Percentiles rank a stretch among this genome's conserved stretches.
phyloP scores from a whole-genome alignment of 2,329 filamentous ascomycete species.

The Celoporthe dispersa region DNA sequence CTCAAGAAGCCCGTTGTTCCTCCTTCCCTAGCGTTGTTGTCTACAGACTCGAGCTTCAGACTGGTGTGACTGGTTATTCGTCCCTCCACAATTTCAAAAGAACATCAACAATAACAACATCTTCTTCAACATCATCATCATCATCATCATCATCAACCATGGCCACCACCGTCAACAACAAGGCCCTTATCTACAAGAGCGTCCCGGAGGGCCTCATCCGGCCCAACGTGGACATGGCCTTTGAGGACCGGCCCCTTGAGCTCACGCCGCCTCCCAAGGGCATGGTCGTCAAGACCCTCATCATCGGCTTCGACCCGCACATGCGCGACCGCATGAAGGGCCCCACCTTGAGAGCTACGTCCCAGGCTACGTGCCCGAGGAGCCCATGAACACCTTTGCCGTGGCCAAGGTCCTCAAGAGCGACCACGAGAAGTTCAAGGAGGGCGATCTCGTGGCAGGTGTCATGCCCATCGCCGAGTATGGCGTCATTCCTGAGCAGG shows the following conservation, averaged over 20 bases:
- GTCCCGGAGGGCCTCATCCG: conserved; percentile 22
- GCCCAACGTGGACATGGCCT: conserved; percentile 24
- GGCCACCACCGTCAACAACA: conserved; percentile 23
- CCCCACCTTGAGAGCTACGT: conserved; percentile 26
- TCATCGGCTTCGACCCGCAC: conserved; percentile 29
- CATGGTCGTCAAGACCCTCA: conserved; percentile 24
- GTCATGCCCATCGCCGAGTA: conserved; percentile 66
- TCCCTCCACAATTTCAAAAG: background rate
- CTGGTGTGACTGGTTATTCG: background rate
- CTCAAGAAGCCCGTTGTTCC: background rate
- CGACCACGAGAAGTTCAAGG: conserved; percentile 22
- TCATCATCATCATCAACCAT: background rate
- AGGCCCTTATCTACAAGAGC: conserved; percentile 25
- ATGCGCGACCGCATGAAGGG: conserved; percentile 30
- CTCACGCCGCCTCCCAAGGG: conserved; percentile 27
- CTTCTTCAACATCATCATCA: background rate
- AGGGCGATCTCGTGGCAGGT: conserved; percentile 64
- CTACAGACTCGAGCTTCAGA: background rate
- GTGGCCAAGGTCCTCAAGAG: conserved; percentile 27
- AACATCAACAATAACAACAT: background rate
- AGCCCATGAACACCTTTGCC: conserved; percentile 26
- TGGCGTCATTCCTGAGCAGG: conserved; percentile 50
- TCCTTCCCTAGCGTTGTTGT: background rate
- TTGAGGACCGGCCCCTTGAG: conserved; percentile 20
- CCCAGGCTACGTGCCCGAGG: conserved; percentile 19